Percentiles rank a stretch among this genome's conserved stretches.
Conservation (phyloP, 331 rosid species). For the Saraca asoca region DNA sequence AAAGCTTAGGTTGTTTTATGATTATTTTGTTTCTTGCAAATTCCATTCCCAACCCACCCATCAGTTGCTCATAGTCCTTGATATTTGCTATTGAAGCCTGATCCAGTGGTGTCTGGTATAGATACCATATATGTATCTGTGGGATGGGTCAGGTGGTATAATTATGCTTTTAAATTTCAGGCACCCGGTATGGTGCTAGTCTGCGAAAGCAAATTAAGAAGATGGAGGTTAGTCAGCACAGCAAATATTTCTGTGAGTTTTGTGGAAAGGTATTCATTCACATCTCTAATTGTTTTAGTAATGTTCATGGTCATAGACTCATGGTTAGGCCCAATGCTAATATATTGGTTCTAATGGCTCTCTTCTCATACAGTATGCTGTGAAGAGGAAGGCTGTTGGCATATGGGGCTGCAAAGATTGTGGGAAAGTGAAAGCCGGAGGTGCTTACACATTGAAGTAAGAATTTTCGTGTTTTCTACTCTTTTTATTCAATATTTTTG, state of each 20-base stretch:
- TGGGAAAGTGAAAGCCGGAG: constrained; percentile 82
- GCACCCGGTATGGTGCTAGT: constrained; percentile 93
- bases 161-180: constrained; percentile 34
- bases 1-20: too few relatives aligned
- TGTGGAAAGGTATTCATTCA: constrained; percentile 68
- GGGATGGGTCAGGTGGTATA: too few relatives aligned
- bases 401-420: constrained; percentile 68
- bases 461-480: neutral
- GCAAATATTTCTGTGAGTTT: constrained; percentile 76
- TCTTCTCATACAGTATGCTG: constrained; percentile 53
- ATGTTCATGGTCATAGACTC: neutral
- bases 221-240: constrained; percentile 87
- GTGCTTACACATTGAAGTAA: constrained; percentile 74
- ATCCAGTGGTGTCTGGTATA: too few relatives aligned
- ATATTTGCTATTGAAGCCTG: too few relatives aligned
- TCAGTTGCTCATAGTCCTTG: too few relatives aligned
- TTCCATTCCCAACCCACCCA: too few relatives aligned
- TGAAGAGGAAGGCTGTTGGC: constrained; percentile 52
- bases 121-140: too few relatives aligned
- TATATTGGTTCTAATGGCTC: neutral
- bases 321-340: neutral
- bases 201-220: constrained; percentile 82
- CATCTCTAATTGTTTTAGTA: neutral
- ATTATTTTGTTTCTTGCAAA: too few relatives aligned
- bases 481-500: neutral